A percentile compares a stretch with the other conserved stretches of the same genome.
Conservation (phyloP, 345 rosid species). For the Eucalyptus fibrosa region DNA sequence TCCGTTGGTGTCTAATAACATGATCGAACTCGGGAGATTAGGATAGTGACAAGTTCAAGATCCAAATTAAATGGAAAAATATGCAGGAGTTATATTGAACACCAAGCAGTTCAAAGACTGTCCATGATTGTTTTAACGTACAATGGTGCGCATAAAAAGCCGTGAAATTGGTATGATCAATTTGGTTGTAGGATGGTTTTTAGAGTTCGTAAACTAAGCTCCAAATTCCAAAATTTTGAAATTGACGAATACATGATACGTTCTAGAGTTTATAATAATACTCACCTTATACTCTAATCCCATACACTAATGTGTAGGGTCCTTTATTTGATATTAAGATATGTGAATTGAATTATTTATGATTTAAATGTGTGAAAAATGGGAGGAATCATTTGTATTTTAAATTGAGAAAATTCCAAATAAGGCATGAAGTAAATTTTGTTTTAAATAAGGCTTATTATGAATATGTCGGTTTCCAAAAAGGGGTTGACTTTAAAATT, state of each 20-base stretch:
- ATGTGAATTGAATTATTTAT: fast-evolving
- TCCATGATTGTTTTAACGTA: too few species aligned
- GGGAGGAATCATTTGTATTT: too few species aligned
- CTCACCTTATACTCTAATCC: too few species aligned
- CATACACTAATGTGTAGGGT: too few species aligned
- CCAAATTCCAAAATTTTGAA: too few species aligned
- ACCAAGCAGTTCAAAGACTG: too few species aligned
- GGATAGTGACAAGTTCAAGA: fast-evolving
- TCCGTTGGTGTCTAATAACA: fast-evolving
- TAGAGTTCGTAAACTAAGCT: fast-evolving
- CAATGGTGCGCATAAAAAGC: fast-evolving
- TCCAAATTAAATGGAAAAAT: too few species aligned
- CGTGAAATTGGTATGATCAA: fast-evolving
- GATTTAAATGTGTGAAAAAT: too few species aligned
- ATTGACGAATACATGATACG: fast-evolving
- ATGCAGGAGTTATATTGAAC: too few species aligned
- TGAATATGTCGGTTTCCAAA: fast-evolving
- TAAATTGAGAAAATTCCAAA: fast-evolving
- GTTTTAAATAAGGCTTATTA: fast-evolving
- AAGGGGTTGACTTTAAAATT: fast-evolving
- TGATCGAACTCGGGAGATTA: fast-evolving
- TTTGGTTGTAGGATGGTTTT: fast-evolving
- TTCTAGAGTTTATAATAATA: too few species aligned
- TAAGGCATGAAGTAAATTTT: fast-evolving
- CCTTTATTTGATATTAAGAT: fast-evolving